phyloP scores from a whole-genome alignment of 768 basidiomycete species.

The Sutorius australiensis region DNA sequence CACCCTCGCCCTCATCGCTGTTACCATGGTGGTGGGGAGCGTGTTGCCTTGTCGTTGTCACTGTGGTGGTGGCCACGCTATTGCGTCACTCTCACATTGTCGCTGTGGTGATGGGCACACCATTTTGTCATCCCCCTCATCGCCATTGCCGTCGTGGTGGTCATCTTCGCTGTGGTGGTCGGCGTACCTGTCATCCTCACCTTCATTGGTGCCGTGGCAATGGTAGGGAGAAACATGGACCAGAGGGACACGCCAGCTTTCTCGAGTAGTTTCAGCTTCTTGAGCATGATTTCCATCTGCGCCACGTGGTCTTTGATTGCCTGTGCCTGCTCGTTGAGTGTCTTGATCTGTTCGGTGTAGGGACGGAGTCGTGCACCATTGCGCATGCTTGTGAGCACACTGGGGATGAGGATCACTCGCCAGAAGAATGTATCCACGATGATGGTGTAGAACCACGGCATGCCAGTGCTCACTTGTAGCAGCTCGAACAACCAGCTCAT shows the following conservation, averaged over 20 bases:
- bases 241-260: slow-evolving; percentile 63
- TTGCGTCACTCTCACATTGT: no score
- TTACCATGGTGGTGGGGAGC: no score
- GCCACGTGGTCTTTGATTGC: slow-evolving; percentile 35
- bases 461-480: slow-evolving; percentile 61
- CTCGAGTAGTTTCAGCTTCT: slow-evolving; percentile 52
- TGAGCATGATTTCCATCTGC: slow-evolving; percentile 41
- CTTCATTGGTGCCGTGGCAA: no score
- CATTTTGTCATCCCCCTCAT: no score
- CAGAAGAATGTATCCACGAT: slow-evolving; percentile 58
- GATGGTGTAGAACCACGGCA: slow-evolving; percentile 87
- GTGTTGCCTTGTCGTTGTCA: no score
- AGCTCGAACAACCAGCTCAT: slow-evolving; percentile 62
- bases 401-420: slow-evolving; percentile 57
- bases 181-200: no score
- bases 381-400: slow-evolving; percentile 53
- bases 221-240: slow-evolving; percentile 48
- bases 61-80: no score
- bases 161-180: no score
- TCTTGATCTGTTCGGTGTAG: slow-evolving; percentile 47
- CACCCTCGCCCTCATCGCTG: no score
- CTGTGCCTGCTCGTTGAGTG: slow-evolving; percentile 43
- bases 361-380: slow-evolving; percentile 43
- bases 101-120: no score
- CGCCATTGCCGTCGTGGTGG: no score